A percentile compares a stretch with the other conserved stretches of the same genome.
These are phyloP conservation scores for Combretum micranthum DNA, from an alignment of 345 rosid genomes.

Conservation along the genomic window DNA sequence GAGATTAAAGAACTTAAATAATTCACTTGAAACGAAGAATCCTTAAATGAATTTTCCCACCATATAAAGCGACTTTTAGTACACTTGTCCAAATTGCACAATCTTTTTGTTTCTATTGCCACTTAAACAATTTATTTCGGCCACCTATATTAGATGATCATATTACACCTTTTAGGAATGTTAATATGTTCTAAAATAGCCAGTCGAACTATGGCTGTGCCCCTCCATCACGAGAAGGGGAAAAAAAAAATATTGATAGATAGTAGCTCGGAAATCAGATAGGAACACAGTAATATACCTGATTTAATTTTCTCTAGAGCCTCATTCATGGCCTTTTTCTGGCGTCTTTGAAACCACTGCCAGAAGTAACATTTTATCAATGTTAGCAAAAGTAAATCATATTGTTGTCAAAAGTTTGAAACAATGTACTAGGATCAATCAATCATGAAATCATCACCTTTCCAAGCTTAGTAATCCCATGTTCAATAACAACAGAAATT, in stretches of 20 bases:
- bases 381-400: background rate
- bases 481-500: slow-evolving; percentile 27
- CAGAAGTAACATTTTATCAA: background rate
- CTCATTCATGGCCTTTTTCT: slow-evolving; percentile 33
- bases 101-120: too few relatives aligned
- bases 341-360: slow-evolving; percentile 30
- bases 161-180: too few relatives aligned
- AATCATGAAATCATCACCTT: slow-evolving; percentile 9
- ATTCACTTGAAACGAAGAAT: too few relatives aligned
- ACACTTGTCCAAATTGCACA: background rate
- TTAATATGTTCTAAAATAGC: too few relatives aligned
- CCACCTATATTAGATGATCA: too few relatives aligned
- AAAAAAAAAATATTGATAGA: background rate
- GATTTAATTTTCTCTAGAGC: slow-evolving; percentile 41
- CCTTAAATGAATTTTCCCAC: too few relatives aligned
- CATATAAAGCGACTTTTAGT: too few relatives aligned
- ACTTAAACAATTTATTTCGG: too few relatives aligned
- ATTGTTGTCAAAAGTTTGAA: background rate
- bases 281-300: slow-evolving; percentile 4
- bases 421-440: background rate
- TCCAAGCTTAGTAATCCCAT: slow-evolving; percentile 18
- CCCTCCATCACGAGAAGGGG: background rate
- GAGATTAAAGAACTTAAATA: background rate
- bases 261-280: background rate
- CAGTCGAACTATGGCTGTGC: too few relatives aligned